Evolutionary conservation across 2,329 filamentous ascomycete species (phyloP).

Genomic region (Penicillium sp.): DNA sequence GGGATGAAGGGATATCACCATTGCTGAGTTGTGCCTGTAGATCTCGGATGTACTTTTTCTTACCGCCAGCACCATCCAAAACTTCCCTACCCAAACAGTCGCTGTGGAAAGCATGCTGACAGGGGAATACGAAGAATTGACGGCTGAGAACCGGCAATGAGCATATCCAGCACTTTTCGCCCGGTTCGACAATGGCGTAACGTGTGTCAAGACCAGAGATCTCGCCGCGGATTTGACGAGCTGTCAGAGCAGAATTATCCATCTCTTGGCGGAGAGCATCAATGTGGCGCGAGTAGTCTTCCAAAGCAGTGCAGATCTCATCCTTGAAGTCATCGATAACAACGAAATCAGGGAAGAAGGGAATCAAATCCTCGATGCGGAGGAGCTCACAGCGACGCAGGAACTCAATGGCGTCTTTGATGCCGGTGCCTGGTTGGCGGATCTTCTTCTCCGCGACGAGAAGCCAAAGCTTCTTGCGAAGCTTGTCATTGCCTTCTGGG

Average conservation of each 20-base stretch:
- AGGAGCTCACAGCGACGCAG: constrained; percentile 87
- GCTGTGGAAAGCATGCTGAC: constrained; percentile 95
- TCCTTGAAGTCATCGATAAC: constrained; percentile 99
- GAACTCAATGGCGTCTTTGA: constrained; percentile 92
- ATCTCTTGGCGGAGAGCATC: constrained; percentile 87
- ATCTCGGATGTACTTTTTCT: constrained; percentile 78
- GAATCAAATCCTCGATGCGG: constrained; percentile 93
- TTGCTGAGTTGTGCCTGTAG: constrained; percentile 81
- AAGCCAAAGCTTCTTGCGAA: constrained; percentile 94
- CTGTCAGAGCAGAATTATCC: constrained; percentile 89
- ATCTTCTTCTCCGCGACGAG: constrained; percentile 95
- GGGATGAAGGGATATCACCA: constrained; percentile 67
- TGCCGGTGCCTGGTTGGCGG: constrained; percentile 72
- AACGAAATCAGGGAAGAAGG: constrained; percentile 98
- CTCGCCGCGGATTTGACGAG: constrained; percentile 85
- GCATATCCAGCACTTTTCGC: constrained; percentile 91
- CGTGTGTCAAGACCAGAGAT: constrained; percentile 82
- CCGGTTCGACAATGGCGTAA: constrained; percentile 95
- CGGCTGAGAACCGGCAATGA: constrained; percentile 80
- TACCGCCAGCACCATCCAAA: constrained; percentile 76
- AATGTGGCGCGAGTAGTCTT: constrained; percentile 90
- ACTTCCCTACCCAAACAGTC: constrained; percentile 89
- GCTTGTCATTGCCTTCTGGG: constrained; percentile 70
- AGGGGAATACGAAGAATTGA: constrained; percentile 98
- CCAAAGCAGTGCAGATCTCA: constrained; percentile 90